Base-by-base conservation (phyloP, 139 green algal species). In the Chlamydomonas applanata region DNA sequence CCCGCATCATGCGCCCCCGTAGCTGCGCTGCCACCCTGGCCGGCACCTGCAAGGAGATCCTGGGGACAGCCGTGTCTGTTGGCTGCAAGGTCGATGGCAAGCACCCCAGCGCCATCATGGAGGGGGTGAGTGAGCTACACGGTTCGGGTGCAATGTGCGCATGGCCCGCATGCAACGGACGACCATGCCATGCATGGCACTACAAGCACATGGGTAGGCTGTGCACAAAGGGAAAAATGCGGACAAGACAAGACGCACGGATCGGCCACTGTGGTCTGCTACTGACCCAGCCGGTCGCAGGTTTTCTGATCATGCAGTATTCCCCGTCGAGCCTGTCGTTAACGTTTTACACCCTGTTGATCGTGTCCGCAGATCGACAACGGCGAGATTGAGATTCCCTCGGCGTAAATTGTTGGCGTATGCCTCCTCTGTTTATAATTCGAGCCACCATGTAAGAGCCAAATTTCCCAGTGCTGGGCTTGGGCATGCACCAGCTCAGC, bases 41-140 rank as follows among this genome's bases (percentile, higher is more conserved):
- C 4, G 96, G 95, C 79, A 97, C 92, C 32, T 93, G 95, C 79
- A 99, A 99, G 90, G 96, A 99, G 89, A 99, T 99, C 65, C 83
- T 99, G 60, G 96, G 96, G 69, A 99, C 96, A 33, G 94, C 89
- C 64, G 86, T 96, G 53, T 97, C 90, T 3, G 96, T 99, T 4
- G 96, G 96, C 36, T 99, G 96, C 95, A 98, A 93, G 5, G 91
- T 99, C 32, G 96, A 99, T 77, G 87, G 91, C 74, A 81, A 97
- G 81, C 88, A 97, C 74, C 96, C 96, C n/a, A 78, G 85, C 34
- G 94, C 96, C 27, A 80, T 99, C 72, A 94, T 97, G 82, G 54
- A 83, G 30, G 87, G 93, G 88, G 94, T 94, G 73, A 57, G 83
- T 49, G 40, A 11, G 40, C 7, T 49, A 11, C 40, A 7, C 40